Base-by-base conservation (phyloP, 192 early-diverging fungal species). In the Chytriomyces confervae region DNA sequence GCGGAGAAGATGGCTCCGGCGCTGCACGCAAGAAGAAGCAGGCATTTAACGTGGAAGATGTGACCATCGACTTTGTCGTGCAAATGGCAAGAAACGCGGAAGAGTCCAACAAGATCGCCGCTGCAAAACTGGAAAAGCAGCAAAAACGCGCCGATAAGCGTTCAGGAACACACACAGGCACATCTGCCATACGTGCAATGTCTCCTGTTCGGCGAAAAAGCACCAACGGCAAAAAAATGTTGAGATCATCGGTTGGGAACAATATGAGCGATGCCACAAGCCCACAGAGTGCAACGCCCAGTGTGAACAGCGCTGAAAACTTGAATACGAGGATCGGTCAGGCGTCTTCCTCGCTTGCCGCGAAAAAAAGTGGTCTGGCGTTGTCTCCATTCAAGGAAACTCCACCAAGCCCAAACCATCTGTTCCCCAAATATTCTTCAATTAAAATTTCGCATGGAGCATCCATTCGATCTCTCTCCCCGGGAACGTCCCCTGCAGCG, bases 81-180 rank as follows among this genome's bases (percentile, higher is more conserved):
- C 23, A 53, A 7, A 23, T 72, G 10, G 69, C 69, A 49, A 72
- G 57, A 57, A 49, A 8, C 7, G 51, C 57, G 48, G 69, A 72
- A 44, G 69, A 72, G 45, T 16, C 16, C 7, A 48, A 60, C 27
- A 20, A 53, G 9, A 51, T 51, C 7, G 29, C 36, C 6, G 69
- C 48, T 2, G n/a, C 50, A 23, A 57, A 57, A 9, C 50, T 10
- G 10, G 50, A 11, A n/a, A 57, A 57, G 13, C 9, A 29, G 51
- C 23, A 57, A 18, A 51, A 61, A 29, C 57, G 57, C 57, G 36
- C 36, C 36, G 36, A 36, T 36, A 36, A 36, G 36, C 36, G 36
- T 36, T 36, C 36, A 36, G 36, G 36, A 36, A 36, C 36, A 36
- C 36, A 36, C 2, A 36, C 36, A 36, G 36, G 36, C 36, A 36